Evolutionary conservation across 1,284 basidiomycete genomes (phyloP).

Genomic region (Hemileccinum hortonii): DNA sequence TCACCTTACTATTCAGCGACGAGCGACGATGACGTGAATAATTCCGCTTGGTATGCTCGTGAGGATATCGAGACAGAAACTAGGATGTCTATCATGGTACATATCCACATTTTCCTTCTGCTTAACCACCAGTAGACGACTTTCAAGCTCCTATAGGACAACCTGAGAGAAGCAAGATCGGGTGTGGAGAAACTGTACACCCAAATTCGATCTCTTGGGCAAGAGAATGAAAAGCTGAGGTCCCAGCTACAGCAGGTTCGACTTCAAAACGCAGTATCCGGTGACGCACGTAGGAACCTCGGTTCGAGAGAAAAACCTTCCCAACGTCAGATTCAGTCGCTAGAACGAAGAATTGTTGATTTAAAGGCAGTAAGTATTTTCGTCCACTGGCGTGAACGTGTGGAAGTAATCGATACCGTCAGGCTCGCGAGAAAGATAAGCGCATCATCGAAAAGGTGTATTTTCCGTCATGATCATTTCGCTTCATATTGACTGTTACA

Average conservation of each 20-base stretch:
- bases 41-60: not conserved
- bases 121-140: not conserved
- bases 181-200: conserved; percentile 13
- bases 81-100: conserved; percentile 11
- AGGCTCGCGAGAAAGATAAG: conserved; percentile 14
- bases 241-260: conserved; percentile 7
- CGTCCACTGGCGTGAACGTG: not conserved
- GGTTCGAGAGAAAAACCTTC: not conserved
- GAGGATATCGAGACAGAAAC: not conserved
- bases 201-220: conserved; percentile 10
- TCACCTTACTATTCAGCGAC: not conserved
- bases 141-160: conserved; percentile 5
- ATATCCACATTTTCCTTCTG: not conserved
- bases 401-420: not conserved
- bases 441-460: conserved; percentile 16
- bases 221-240: conserved; percentile 10
- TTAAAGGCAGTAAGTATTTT: conserved; percentile 8
- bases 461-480: not conserved
- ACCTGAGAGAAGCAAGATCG: conserved; percentile 1
- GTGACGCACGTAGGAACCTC: not conserved
- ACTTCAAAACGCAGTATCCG: not conserved
- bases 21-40: conserved; percentile 1
- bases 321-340: conserved; percentile 7
- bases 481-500: conserved; percentile 1
- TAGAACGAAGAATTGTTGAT: conserved; percentile 10